Percentiles rank a stretch among this genome's conserved stretches.
phyloP scores from a whole-genome alignment of 495 filamentous ascomycete species.

The Tuber calosporum region DNA sequence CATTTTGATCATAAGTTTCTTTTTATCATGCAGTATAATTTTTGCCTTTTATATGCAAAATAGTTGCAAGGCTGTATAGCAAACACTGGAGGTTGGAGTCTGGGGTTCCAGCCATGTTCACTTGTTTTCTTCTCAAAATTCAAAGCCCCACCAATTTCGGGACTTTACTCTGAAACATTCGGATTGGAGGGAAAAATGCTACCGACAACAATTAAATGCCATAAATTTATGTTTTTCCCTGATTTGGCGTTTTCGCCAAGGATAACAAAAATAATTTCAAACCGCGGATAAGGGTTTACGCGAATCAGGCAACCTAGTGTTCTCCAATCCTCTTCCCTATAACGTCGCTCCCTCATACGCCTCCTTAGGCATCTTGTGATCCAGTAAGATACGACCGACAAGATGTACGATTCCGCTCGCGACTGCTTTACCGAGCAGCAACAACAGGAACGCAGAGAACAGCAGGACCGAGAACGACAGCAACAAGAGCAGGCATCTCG shows the following conservation, averaged over 20 bases:
- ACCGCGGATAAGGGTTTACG: not conserved
- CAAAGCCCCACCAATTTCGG: not conserved
- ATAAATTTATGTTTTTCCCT: not conserved
- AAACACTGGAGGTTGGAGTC: not conserved
- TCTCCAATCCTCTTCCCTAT: not conserved
- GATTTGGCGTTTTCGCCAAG: not conserved
- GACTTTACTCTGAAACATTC: not conserved
- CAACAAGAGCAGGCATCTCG: conserved; percentile 1
- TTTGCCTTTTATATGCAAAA: too few relatives aligned
- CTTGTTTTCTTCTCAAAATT: not conserved
- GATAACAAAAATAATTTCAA: not conserved
- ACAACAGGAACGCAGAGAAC: conserved; percentile 20
- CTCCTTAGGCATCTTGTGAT: not conserved
- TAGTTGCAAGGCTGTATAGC: not conserved
- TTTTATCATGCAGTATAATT: too few relatives aligned
- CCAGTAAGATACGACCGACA: conserved; percentile 2
- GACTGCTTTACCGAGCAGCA: conserved; percentile 38
- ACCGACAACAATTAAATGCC: not conserved
- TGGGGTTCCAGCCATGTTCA: not conserved
- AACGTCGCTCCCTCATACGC: not conserved
- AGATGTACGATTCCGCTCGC: conserved; percentile 33
- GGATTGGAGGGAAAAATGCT: not conserved
- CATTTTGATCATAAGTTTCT: too few relatives aligned
- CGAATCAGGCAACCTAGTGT: not conserved
- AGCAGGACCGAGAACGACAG: conserved; percentile 16